Conservation (phyloP, 2,329 filamentous ascomycete species). For the Pleoardoris graminearum region DNA sequence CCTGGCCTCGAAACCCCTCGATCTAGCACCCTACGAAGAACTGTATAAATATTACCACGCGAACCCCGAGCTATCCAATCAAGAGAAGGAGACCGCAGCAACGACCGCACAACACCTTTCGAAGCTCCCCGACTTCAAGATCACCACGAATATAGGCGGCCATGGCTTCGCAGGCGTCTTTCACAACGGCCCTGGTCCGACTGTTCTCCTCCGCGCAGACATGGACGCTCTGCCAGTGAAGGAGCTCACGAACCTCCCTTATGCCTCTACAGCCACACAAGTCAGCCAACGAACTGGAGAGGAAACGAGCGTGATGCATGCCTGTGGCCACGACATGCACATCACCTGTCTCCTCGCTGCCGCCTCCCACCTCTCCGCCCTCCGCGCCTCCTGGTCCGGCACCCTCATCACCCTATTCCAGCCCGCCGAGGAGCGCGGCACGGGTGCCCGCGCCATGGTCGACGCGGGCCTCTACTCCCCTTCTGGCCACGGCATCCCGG, state of each 20-base stretch:
- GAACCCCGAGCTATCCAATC: slow-evolving; percentile 43
- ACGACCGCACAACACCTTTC: slow-evolving; percentile 34
- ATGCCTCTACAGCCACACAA: slow-evolving; percentile 56
- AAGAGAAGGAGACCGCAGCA: slow-evolving; percentile 39
- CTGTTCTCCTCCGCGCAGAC: slow-evolving; percentile 63
- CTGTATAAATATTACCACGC: slow-evolving; percentile 44
- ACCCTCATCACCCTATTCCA: slow-evolving; percentile 69
- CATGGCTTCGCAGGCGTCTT: slow-evolving; percentile 62
- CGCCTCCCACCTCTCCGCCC: slow-evolving; percentile 53
- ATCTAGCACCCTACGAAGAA: slow-evolving; percentile 36
- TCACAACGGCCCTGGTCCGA: slow-evolving; percentile 59
- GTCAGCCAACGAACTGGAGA: slow-evolving; percentile 52
- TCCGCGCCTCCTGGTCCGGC: slow-evolving; percentile 59
- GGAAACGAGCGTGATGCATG: slow-evolving; percentile 65
- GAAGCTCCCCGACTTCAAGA: slow-evolving; percentile 44
- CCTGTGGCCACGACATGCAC: slow-evolving; percentile 67
- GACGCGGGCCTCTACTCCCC: slow-evolving; percentile 61
- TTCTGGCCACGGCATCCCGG: slow-evolving; percentile 46
- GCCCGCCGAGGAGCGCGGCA: slow-evolving; percentile 66
- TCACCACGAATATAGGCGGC: slow-evolving; percentile 60
- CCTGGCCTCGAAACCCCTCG: not conserved
- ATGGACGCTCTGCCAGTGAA: slow-evolving; percentile 64
- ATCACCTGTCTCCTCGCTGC: slow-evolving; percentile 62
- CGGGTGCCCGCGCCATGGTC: slow-evolving; percentile 66
- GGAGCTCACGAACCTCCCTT: slow-evolving; percentile 59